Evolutionary conservation across 139 green algal genomes (phyloP).

Genomic region (Auxenochlorella protothecoides): DNA sequence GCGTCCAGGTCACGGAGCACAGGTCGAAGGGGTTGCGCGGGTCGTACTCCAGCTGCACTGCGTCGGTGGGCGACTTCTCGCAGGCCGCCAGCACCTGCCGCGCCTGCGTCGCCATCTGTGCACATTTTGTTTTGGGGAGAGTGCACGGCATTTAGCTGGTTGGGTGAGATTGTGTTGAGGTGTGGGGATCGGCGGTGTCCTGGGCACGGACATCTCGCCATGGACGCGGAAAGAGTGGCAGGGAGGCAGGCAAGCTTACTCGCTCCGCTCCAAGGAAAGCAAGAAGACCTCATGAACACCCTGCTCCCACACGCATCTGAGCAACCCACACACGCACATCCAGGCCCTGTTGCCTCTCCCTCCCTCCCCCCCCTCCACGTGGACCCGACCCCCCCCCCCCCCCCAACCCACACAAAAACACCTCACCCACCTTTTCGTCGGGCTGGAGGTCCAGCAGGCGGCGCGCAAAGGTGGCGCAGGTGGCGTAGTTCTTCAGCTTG

Average conservation of each 20-base stretch:
- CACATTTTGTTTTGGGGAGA: background rate
- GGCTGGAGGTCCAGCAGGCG: conserved; percentile 92
- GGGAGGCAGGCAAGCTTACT: no score
- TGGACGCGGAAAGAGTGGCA: no score
- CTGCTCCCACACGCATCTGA: no score
- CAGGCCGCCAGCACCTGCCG: conserved; percentile 86
- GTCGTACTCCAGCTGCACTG: conserved; percentile 86
- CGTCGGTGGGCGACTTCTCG: conserved; percentile 82
- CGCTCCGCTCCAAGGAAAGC: no score
- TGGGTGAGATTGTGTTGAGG: background rate
- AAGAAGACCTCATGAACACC: no score
- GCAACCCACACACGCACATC: no score
- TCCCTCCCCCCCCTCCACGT: background rate
- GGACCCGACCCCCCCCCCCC: background rate
- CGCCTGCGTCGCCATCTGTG: conserved; percentile 62
- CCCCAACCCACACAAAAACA: background rate
- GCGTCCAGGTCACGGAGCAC: conserved; percentile 84
- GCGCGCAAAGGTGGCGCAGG: conserved; percentile 69
- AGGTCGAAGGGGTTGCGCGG: conserved; percentile 97
- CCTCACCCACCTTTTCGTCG: conserved; percentile 54
- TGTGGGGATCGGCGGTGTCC: background rate
- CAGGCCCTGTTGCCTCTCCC: background rate
- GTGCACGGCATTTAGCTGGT: background rate
- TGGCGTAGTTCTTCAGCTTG: conserved; percentile 92
- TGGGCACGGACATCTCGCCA: no score